Percentiles rank a stretch among this genome's conserved stretches.
phyloP scores from a whole-genome alignment of 2,329 filamentous ascomycete genomes.

The Alternaria tenuissima region DNA sequence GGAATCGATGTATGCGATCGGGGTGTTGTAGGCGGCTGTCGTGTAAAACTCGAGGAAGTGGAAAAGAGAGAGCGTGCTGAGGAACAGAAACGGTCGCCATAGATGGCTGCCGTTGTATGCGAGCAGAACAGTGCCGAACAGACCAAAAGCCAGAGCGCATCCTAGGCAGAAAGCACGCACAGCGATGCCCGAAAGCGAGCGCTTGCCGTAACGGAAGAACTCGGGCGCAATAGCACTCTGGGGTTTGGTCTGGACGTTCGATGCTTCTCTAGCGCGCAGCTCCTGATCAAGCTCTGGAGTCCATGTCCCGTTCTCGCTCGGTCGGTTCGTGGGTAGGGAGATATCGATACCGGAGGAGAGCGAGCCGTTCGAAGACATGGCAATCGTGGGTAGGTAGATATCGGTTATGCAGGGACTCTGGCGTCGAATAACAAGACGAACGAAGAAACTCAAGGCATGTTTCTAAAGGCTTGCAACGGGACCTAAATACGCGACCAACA shows the following conservation, averaged over 20 bases:
- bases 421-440: neutral
- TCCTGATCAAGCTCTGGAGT: slow-evolving; percentile 39
- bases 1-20: slow-evolving; percentile 72
- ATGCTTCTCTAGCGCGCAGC: slow-evolving; percentile 35
- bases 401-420: slow-evolving; percentile 4
- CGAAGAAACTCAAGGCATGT: slow-evolving; percentile 12
- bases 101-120: slow-evolving; percentile 51
- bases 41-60: slow-evolving; percentile 98
- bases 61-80: slow-evolving; percentile 75
- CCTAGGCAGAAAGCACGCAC: slow-evolving; percentile 58
- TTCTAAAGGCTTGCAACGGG: neutral
- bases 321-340: slow-evolving; percentile 41
- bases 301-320: slow-evolving; percentile 32
- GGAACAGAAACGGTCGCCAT: slow-evolving; percentile 71
- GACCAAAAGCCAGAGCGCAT: slow-evolving; percentile 44
- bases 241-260: slow-evolving; percentile 25
- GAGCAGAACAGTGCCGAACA: slow-evolving; percentile 41
- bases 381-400: neutral
- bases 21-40: slow-evolving; percentile 84
- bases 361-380: slow-evolving; percentile 39
- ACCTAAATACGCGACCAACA: neutral
- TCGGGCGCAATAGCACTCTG: slow-evolving; percentile 34
- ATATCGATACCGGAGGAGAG: slow-evolving; percentile 37
- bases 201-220: slow-evolving; percentile 53
- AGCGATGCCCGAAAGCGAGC: slow-evolving; percentile 58